phyloP scores from a whole-genome alignment of 164 flowering plant species.

The Protea cynaroides region DNA sequence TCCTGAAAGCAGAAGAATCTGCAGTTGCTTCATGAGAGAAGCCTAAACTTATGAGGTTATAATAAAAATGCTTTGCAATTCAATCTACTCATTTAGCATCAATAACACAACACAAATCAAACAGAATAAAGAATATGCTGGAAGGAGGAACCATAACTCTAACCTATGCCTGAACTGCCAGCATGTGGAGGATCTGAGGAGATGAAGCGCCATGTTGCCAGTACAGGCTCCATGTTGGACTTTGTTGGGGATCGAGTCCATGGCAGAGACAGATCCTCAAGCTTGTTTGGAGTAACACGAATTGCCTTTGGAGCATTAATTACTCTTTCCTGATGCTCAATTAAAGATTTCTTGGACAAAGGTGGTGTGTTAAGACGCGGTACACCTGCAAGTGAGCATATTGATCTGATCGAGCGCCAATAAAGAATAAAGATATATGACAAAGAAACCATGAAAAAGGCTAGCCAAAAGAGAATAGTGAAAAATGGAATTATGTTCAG shows the following conservation, averaged over 20 bases:
- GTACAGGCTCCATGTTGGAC: slow-evolving; percentile 80
- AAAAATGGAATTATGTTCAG: slow-evolving; percentile 1
- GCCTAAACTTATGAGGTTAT: slow-evolving; percentile 21
- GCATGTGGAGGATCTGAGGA: slow-evolving; percentile 39
- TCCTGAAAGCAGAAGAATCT: slow-evolving; percentile 89
- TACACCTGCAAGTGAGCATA: slow-evolving; percentile 56
- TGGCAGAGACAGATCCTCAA: slow-evolving; percentile 88
- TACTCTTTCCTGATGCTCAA: slow-evolving; percentile 43
- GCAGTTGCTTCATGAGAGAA: slow-evolving; percentile 77
- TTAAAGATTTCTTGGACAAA: slow-evolving; percentile 33
- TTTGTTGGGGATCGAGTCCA: slow-evolving; percentile 99
- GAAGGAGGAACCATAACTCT: slow-evolving; percentile 11
- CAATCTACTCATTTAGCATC: not conserved
- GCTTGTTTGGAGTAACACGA: slow-evolving; percentile 55
- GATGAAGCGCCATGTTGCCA: slow-evolving; percentile 80
- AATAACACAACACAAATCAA: not conserved
- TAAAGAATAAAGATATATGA: slow-evolving; percentile 10
- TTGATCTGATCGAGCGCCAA: slow-evolving; percentile 13
- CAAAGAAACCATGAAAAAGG: slow-evolving; percentile 6
- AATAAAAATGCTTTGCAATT: not conserved
- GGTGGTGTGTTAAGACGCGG: slow-evolving; percentile 95
- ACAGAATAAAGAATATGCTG: not conserved
- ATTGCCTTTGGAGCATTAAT: slow-evolving; percentile 78
- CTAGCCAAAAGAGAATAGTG: not conserved
- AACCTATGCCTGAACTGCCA: slow-evolving; percentile 44